Evolutionary conservation across 257 asterid species (phyloP).

Genomic region (Asclepias syriaca): DNA sequence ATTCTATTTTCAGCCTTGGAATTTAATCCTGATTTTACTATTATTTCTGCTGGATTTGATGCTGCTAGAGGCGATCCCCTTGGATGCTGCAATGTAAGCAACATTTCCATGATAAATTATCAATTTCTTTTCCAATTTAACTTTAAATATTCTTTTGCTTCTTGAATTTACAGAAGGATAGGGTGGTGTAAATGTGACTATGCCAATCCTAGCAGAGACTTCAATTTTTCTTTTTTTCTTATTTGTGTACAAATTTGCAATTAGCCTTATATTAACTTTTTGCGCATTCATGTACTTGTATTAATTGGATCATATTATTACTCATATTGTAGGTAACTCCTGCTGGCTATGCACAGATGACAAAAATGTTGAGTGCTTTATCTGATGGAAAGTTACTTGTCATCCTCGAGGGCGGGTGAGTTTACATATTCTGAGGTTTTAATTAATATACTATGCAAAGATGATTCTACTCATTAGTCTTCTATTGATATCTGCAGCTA

Average conservation of each 20-base stretch:
- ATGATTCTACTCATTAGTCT: conserved; percentile 9
- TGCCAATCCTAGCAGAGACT: not conserved
- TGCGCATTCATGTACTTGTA: not conserved
- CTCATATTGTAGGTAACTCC: conserved; percentile 68
- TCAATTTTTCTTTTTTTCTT: not conserved
- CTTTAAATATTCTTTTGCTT: not conserved
- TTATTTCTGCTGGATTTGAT: conserved; percentile 99
- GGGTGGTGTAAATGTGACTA: not conserved
- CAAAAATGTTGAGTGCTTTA: conserved; percentile 62
- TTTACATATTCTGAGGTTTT: conserved; percentile 22
- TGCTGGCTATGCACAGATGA: conserved; percentile 86
- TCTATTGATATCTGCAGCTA: conserved; percentile 44
- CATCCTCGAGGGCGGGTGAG: conserved; percentile 97
- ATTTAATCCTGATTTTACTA: conserved; percentile 85
- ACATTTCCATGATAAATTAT: conserved; percentile 4
- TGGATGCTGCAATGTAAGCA: conserved; percentile 90
- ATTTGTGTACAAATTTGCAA: not conserved
- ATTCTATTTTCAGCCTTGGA: conserved; percentile 59
- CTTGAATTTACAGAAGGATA: not conserved
- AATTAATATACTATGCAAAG: conserved; percentile 9
- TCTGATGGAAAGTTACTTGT: conserved; percentile 90
- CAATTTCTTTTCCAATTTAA: not conserved
- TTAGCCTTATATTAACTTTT: not conserved
- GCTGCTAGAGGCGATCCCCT: conserved; percentile 99
- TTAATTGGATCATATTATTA: not conserved